Base-by-base conservation (phyloP, 331 rosid genomes). In the Stylosanthes scabra region DNA sequence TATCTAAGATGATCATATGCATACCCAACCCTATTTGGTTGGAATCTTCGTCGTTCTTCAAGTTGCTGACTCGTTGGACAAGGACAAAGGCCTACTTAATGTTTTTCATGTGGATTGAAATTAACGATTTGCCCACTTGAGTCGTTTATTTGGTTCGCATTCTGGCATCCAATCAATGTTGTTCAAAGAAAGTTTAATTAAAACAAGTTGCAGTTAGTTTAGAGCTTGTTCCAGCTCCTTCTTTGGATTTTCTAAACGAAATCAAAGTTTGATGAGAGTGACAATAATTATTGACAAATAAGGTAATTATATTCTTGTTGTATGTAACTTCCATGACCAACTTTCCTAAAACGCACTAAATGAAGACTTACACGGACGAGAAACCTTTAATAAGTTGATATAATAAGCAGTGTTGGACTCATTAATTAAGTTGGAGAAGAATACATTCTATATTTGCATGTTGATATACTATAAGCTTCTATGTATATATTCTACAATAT, bases 361-460 rank as follows among this genome's bases (percentile, higher is more conserved):
- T 14, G 57, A 54, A 54, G 16, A 25, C 9, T 29, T 16, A 11
- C 4, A 69, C 27, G 27, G 20, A 45, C 34, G 20, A 57, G 44
- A 70, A 40, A 42, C 44, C 42, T 13, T 3, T 42, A 5, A 2
- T 20, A 20, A 0, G 25, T 27, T 29, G 15, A 70, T 9, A n/a
- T n/a, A n/a, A 70, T 9, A 42, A 41, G 15, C 10, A 42, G 57
- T 25, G 49, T 44, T 70, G 62, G 31, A 70, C 31, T 57, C 58
- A n/a, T n/a, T n/a, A n/a, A 4, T 58, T 8, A 45, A 34, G 39
- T 34, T 31, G 29, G 34, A n/a, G n/a, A n/a, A 29, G 20, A 50
- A 50, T 10, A 10, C n/a, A 20, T 51, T 68, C 11, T 27, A 51
- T 52, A 68, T 70, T 57, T 37, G 47, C 20, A 45, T 2, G 29